Evolutionary conservation across 1,139 yeast genomes (phyloP).

Genomic region (Debaryomycetaceae sp.): DNA sequence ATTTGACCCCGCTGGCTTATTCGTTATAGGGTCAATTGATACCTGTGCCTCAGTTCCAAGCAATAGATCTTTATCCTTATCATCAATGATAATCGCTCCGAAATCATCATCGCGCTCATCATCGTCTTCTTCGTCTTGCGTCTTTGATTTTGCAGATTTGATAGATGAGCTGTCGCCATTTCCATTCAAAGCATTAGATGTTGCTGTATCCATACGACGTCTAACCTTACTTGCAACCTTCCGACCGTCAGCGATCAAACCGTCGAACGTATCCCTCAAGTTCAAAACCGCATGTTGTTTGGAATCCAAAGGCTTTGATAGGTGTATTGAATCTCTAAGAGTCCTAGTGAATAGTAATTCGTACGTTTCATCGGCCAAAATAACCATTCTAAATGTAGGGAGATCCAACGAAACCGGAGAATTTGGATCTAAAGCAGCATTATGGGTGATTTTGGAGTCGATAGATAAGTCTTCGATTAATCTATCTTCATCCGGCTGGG

Average conservation of each 20-base stretch:
- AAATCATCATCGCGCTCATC: conserved; percentile 49
- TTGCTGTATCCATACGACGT: conserved; percentile 77
- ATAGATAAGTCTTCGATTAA: conserved; percentile 35
- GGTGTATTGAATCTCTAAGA: conserved; percentile 61
- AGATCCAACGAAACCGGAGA: conserved; percentile 72
- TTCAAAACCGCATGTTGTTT: conserved; percentile 53
- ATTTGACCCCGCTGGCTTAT: conserved; percentile 5
- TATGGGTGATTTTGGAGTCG: conserved; percentile 45
- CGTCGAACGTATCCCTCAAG: conserved; percentile 85
- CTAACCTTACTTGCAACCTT: conserved; percentile 87
- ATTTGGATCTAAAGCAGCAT: conserved; percentile 78
- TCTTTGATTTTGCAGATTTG: conserved; percentile 13
- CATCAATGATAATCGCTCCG: conserved; percentile 45
- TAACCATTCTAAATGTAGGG: conserved; percentile 92
- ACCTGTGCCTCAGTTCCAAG: conserved; percentile 47
- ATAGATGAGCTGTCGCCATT: conserved; percentile 24
- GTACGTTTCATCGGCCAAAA: conserved; percentile 89
- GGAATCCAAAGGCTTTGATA: conserved; percentile 52
- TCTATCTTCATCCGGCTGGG: conserved; percentile 59
- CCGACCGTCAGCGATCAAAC: conserved; percentile 86
- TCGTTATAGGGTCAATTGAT: conserved; percentile 18
- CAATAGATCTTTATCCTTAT: conserved; percentile 43
- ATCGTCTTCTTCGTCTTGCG: conserved; percentile 29
- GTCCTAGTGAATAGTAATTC: conserved; percentile 77
- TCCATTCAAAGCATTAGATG: conserved; percentile 20